Evolutionary conservation across 2,329 filamentous ascomycete species (phyloP).

Genomic region (Xylariaceae sp.): DNA sequence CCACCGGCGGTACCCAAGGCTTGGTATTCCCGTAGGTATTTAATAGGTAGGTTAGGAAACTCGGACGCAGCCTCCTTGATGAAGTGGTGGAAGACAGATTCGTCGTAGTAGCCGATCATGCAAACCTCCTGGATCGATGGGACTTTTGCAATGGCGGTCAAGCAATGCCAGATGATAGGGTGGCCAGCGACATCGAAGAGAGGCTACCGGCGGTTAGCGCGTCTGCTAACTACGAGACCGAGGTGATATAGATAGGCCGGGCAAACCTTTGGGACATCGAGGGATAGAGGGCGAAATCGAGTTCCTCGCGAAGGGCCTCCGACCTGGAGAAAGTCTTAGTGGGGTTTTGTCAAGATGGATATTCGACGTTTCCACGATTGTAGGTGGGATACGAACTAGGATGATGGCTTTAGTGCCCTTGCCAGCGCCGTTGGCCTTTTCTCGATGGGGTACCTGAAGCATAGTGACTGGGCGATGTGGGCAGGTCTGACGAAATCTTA

Average conservation of each 20-base stretch:
- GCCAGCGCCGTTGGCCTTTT: conserved; percentile 51
- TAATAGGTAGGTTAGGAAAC: conserved; percentile 86
- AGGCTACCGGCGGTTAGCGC: conserved; percentile 58
- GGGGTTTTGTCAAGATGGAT: conserved; percentile 9
- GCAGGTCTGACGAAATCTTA: background rate
- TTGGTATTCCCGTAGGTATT: conserved; percentile 97
- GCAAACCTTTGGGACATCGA: conserved; percentile 90
- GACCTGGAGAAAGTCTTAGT: conserved; percentile 61
- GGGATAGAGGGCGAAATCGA: conserved; percentile 89
- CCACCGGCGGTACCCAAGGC: conserved; percentile 94
- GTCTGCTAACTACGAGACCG: background rate
- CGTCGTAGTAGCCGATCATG: conserved; percentile 98
- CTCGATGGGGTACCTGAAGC: conserved; percentile 60
- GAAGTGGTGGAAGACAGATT: conserved; percentile 95
- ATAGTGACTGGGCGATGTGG: conserved; percentile 39
- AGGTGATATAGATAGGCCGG: background rate
- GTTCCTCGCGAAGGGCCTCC: conserved; percentile 95
- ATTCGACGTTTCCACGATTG: conserved; percentile 32
- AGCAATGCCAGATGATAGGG: conserved; percentile 97
- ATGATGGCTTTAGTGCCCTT: conserved; percentile 91
- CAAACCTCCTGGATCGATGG: conserved; percentile 92
- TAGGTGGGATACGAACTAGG: conserved; percentile 62
- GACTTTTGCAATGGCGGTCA: conserved; percentile 88
- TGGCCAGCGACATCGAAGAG: conserved; percentile 98
- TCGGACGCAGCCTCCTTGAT: conserved; percentile 87